Conservation (phyloP, 78 protist species). For the Chrysochromulina tobinii region DNA sequence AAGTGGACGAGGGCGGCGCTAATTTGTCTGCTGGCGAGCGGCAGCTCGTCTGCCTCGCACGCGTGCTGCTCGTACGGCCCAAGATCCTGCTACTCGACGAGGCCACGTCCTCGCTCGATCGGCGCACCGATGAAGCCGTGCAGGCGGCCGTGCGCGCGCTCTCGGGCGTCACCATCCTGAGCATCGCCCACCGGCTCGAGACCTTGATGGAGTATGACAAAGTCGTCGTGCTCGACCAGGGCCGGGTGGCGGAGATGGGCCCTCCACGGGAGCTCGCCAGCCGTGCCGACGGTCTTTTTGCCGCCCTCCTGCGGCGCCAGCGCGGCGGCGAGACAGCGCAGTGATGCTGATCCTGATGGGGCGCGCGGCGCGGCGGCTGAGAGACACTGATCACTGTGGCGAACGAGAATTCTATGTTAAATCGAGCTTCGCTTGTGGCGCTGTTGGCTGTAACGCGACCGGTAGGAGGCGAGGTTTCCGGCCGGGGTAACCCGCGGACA, state of each 20-base stretch:
- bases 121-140: conserved; percentile 57
- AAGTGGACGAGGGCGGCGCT: conserved; percentile 51
- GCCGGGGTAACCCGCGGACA: too few species aligned
- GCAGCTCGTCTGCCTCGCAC: conserved; percentile 30
- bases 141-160: not conserved
- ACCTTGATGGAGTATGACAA: conserved; percentile 53
- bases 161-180: conserved; percentile 34
- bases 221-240: conserved; percentile 64
- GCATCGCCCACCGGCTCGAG: conserved; percentile 59
- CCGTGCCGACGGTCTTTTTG: too few species aligned
- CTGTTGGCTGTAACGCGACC: too few species aligned
- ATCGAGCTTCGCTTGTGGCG: too few species aligned
- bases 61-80: not conserved
- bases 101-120: conserved; percentile 85
- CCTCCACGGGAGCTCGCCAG: conserved; percentile 30
- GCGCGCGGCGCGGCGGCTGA: too few species aligned
- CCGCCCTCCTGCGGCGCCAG: too few species aligned
- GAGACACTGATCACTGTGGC: too few species aligned
- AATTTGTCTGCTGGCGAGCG: conserved; percentile 67
- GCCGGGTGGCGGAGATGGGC: conserved; percentile 38
- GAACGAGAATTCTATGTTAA: too few species aligned
- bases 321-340: too few species aligned
- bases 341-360: too few species aligned
- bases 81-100: conserved; percentile 73
- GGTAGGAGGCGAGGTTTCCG: too few species aligned